A percentile compares a stretch with the other conserved stretches of the same genome.
These are phyloP conservation scores for Phascolomyces articulosus DNA, from an alignment of 371 early-diverging fungal species.

Conservation along the genomic window DNA sequence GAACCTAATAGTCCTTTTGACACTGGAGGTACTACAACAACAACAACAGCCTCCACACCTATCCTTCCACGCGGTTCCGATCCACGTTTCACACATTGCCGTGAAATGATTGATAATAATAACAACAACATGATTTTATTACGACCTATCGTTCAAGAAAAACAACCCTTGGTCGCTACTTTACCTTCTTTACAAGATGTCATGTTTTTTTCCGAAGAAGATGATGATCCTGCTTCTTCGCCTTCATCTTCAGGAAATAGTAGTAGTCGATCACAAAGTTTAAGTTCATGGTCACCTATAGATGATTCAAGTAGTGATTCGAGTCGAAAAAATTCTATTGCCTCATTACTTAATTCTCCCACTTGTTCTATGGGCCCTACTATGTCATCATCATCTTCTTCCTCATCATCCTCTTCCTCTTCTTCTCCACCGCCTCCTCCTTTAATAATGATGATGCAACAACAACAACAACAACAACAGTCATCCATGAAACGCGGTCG, in stretches of 20 bases:
- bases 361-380: not conserved
- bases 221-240: not conserved
- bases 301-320: slow-evolving; percentile 5
- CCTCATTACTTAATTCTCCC: slow-evolving; percentile 40
- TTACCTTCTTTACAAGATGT: slow-evolving; percentile 36
- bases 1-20: slow-evolving; percentile 1
- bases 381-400: not conserved
- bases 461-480: slow-evolving; percentile 12
- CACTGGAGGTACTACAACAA: too few species aligned
- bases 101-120: not conserved
- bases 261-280: slow-evolving; percentile 10
- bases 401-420: not conserved
- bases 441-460: not conserved
- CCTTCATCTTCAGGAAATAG: not conserved
- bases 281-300: slow-evolving; percentile 8
- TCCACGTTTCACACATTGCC: not conserved
- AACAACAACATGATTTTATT: not conserved
- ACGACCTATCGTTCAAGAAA: slow-evolving; percentile 7
- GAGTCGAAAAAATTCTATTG: slow-evolving; percentile 47
- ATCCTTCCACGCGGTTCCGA: not conserved
- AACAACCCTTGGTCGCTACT: slow-evolving; percentile 2
- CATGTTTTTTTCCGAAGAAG: slow-evolving; percentile 15
- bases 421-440: too few species aligned
- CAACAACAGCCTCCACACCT: too few species aligned
- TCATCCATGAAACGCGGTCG: slow-evolving; percentile 27